A percentile compares a stretch with the other conserved stretches of the same genome.
Conservation (phyloP, 495 filamentous ascomycete species). For the Trichoderma orchidacearum region DNA sequence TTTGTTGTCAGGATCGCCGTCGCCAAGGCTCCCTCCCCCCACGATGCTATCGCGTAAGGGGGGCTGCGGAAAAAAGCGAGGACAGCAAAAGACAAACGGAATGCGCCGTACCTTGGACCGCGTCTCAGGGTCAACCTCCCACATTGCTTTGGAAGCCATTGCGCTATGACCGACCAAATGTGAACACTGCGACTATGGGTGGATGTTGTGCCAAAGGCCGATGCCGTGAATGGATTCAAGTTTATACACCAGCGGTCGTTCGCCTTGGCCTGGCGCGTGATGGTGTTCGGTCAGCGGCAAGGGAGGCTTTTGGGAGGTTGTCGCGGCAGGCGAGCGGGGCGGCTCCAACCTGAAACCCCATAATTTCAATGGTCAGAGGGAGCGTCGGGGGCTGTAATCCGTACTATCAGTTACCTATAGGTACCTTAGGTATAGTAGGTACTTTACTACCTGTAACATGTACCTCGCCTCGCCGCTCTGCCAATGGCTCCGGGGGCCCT, state of each 20-base stretch:
- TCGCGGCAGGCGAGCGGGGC: neutral
- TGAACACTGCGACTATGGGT: neutral
- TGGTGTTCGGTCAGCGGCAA: neutral
- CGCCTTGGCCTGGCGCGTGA: neutral
- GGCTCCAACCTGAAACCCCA: neutral
- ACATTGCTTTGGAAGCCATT: slow-evolving; percentile 53
- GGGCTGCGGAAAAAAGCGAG: neutral
- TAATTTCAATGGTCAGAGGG: neutral
- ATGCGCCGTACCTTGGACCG: slow-evolving; percentile 58
- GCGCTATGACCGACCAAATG: neutral
- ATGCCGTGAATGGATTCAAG: too few relatives aligned
- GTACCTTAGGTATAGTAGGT: neutral
- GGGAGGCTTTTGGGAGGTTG: neutral
- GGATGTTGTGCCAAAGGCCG: neutral
- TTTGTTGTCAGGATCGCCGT: neutral
- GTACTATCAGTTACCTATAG: too few relatives aligned
- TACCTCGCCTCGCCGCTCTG: too few relatives aligned
- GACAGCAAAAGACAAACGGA: neutral
- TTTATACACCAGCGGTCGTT: too few relatives aligned
- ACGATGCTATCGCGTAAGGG: neutral
- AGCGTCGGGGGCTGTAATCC: too few relatives aligned
- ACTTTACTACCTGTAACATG: too few relatives aligned
- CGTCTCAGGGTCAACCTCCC: slow-evolving; percentile 96
- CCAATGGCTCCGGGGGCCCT: too few relatives aligned
- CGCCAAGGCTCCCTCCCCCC: neutral